Conservation (phyloP, 352 stramenopile genomes). For the Pythium phragmitis region DNA sequence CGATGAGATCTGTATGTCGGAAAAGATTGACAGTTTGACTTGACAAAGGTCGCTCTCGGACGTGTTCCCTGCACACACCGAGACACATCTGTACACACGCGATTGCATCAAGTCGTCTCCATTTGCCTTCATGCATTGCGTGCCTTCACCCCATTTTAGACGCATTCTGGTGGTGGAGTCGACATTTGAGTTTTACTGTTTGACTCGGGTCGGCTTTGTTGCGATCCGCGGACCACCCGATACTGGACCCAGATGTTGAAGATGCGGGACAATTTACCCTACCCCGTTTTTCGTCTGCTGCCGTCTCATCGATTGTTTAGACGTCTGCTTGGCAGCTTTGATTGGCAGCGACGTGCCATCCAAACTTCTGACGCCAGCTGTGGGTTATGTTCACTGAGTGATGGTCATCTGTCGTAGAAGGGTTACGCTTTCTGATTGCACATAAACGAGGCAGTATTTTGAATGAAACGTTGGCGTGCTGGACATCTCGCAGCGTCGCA, state of each 20-base stretch:
- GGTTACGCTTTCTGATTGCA: slow-evolving; percentile 4
- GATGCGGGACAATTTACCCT: not conserved
- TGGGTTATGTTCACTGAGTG: slow-evolving; percentile 1
- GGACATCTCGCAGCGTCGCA: not conserved
- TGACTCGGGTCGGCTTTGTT: not conserved
- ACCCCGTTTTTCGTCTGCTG: slow-evolving; percentile 13
- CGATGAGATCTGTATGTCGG: too few relatives aligned
- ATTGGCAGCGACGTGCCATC: slow-evolving; percentile 15
- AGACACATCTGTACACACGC: too few relatives aligned
- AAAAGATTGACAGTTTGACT: too few relatives aligned
- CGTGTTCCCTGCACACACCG: too few relatives aligned
- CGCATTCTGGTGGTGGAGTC: too few relatives aligned
- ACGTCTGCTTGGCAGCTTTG: not conserved
- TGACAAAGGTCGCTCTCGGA: too few relatives aligned
- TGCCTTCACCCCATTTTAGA: not conserved
- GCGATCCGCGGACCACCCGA: not conserved
- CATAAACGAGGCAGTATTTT: not conserved
- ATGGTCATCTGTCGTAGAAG: not conserved
- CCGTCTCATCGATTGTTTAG: slow-evolving; percentile 18
- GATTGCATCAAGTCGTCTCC: not conserved
- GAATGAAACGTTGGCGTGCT: not conserved
- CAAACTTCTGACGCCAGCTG: slow-evolving; percentile 11
- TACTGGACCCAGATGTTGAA: not conserved
- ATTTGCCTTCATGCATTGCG: not conserved
- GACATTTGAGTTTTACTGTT: too few relatives aligned